A percentile compares a stretch with the other conserved stretches of the same genome.
These are phyloP conservation scores for Citropsis articulata DNA, from an alignment of 345 rosid genomes.

Conservation along the genomic window DNA sequence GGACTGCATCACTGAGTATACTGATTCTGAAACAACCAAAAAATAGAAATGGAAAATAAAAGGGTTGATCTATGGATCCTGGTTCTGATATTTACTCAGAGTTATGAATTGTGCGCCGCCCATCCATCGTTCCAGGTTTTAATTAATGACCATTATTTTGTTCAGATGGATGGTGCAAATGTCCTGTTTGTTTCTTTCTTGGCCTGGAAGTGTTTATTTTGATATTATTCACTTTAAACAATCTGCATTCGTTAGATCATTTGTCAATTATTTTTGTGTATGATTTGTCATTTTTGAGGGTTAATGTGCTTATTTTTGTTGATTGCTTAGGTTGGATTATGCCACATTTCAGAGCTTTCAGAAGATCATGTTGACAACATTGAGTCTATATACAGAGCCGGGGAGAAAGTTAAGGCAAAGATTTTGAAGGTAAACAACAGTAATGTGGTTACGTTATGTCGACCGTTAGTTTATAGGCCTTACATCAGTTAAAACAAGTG, in stretches of 20 bases:
- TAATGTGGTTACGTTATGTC: not conserved
- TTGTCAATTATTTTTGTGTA: not conserved
- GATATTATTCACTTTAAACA: not conserved
- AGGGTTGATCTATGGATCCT: not conserved
- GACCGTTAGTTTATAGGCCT: not conserved
- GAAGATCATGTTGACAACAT: conserved; percentile 59
- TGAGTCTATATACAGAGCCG: conserved; percentile 58
- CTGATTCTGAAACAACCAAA: not conserved
- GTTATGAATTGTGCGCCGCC: not conserved
- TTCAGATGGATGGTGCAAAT: not conserved
- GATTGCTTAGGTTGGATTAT: conserved; percentile 76
- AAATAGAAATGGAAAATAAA: not conserved
- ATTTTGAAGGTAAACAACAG: conserved; percentile 67
- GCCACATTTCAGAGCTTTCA: conserved; percentile 78
- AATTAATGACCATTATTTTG: not conserved
- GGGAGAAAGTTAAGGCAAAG: conserved; percentile 72
- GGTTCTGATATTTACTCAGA: not conserved
- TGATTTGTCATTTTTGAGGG: not conserved
- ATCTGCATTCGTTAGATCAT: not conserved
- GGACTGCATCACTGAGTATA: not conserved
- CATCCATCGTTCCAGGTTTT: not conserved
- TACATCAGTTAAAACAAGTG: not conserved
- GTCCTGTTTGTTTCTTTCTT: not conserved
- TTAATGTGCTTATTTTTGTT: conserved; percentile 10
- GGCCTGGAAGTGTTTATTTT: not conserved